A percentile compares a stretch with the other conserved stretches of the same genome.
phyloP scores from a whole-genome alignment of 768 basidiomycete genomes.

The Kwoniella botswanensis region DNA sequence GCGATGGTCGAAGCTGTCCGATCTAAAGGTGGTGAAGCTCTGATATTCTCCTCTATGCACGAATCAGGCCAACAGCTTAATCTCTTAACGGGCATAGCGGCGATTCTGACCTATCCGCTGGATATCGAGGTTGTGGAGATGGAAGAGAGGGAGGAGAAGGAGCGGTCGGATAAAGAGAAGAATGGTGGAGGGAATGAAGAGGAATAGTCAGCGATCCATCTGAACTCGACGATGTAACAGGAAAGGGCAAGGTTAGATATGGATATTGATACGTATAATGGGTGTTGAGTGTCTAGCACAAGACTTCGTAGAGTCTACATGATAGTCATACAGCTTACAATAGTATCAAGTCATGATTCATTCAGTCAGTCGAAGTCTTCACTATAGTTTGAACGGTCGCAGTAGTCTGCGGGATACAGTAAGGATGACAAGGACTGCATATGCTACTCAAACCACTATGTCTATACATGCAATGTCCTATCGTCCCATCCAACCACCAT shows the following conservation, averaged over 20 bases:
- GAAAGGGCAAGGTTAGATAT: background rate
- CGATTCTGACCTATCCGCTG: conserved; percentile 91
- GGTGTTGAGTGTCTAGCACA: no score
- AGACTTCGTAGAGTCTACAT: no score
- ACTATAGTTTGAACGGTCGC: no score
- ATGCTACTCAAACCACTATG: no score
- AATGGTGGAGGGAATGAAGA: conserved; percentile 28
- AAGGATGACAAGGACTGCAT: background rate
- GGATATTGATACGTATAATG: no score
- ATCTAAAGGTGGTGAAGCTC: conserved; percentile 85
- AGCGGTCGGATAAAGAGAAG: conserved; percentile 46
- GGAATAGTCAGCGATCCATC: no score
- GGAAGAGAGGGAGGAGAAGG: conserved; percentile 76
- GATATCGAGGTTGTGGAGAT: conserved; percentile 94
- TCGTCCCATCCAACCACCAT: conserved; percentile 67
- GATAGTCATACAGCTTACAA: no score
- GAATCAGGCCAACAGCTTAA: conserved; percentile 99
- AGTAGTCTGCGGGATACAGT: no score
- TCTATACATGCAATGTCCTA: no score
- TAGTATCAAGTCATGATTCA: no score
- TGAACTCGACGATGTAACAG: no score
- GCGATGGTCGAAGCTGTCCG: conserved; percentile 84
- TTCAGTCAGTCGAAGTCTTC: no score
- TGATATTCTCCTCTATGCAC: conserved; percentile 99
- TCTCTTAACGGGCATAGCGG: conserved; percentile 90